These are phyloP conservation scores for Candida pseudofarinosa DNA, from an alignment of 805 yeast genomes.

Conservation along the genomic window DNA sequence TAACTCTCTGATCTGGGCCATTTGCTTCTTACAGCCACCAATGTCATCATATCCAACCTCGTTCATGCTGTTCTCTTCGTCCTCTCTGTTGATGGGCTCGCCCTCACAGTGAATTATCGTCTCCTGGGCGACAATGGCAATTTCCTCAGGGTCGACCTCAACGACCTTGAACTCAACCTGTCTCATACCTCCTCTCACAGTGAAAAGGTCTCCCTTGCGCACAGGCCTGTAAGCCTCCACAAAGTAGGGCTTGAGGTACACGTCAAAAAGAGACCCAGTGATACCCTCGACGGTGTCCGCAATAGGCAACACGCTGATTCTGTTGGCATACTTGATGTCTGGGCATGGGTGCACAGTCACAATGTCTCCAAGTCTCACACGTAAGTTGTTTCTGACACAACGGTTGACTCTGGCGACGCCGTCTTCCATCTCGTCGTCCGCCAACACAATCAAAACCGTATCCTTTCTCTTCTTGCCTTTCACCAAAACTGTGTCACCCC, in stretches of 20 bases:
- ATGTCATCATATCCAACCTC: constrained; percentile 99
- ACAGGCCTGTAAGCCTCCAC: constrained; percentile 99
- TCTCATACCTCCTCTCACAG: constrained; percentile 98
- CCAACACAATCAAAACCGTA: constrained; percentile 90
- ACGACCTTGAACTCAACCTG: constrained; percentile 98
- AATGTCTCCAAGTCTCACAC: constrained; percentile 91
- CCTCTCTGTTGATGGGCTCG: constrained; percentile 97
- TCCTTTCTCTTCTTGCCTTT: constrained; percentile 98
- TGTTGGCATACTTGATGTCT: constrained; percentile 92
- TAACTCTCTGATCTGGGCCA: constrained; percentile 98
- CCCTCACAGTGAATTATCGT: constrained; percentile 98
- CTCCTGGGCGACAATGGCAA: constrained; percentile 97
- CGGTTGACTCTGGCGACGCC: constrained; percentile 93
- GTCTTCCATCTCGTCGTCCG: constrained; percentile 95
- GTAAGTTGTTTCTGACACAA: constrained; percentile 90
- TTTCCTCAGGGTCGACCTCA: constrained; percentile 96
- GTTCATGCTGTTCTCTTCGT: constrained; percentile 91
- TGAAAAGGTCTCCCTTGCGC: constrained; percentile 93
- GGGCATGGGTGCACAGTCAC: constrained; percentile 93
- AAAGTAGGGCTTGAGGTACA: constrained; percentile 93
- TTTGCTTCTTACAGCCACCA: constrained; percentile 98
- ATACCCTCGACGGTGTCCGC: constrained; percentile 98
- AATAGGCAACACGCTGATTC: constrained; percentile 93
- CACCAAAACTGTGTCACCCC: constrained; percentile 96
- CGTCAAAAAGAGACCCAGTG: constrained; percentile 94